phyloP scores from a whole-genome alignment of 1,284 basidiomycete genomes.

The Ceratobasidium sp. region DNA sequence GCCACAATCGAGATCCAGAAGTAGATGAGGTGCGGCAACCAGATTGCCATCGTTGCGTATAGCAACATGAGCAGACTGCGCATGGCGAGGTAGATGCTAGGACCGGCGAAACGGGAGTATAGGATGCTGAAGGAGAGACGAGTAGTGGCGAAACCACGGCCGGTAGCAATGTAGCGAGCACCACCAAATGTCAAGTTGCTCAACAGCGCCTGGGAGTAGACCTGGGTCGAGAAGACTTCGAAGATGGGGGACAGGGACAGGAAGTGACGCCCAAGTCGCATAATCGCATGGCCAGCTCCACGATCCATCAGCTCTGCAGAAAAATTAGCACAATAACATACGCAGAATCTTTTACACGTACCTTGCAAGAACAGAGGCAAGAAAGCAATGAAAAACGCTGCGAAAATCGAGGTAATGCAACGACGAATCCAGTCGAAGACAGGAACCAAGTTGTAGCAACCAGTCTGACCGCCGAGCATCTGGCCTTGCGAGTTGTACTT shows the following conservation, averaged over 20 bases:
- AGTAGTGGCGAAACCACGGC: conserved; percentile 94
- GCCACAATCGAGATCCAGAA: conserved; percentile 93
- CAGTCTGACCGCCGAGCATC: conserved; percentile 63
- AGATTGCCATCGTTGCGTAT: conserved; percentile 87
- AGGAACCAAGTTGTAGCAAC: conserved; percentile 89
- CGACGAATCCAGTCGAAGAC: conserved; percentile 91
- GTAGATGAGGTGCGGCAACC: conserved; percentile 91
- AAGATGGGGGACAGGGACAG: conserved; percentile 92
- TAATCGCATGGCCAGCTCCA: conserved; percentile 85
- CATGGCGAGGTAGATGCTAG: conserved; percentile 95
- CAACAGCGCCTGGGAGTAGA: conserved; percentile 93
- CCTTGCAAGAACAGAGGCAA: conserved; percentile 93
- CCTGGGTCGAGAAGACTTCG: conserved; percentile 96
- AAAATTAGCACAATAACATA: conserved; percentile 32
- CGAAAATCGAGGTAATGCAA: conserved; percentile 93
- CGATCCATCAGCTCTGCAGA: conserved; percentile 86
- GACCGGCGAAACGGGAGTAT: conserved; percentile 95
- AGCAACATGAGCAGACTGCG: conserved; percentile 87
- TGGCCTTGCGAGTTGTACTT: conserved; percentile 59
- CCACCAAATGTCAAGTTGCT: conserved; percentile 96
- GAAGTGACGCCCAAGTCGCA: conserved; percentile 91
- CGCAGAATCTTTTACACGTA: conserved; percentile 53
- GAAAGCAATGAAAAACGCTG: conserved; percentile 96
- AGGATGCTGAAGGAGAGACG: conserved; percentile 87
- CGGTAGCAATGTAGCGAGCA: conserved; percentile 95